Evolutionary conservation across 176 grass and related monocot genomes (phyloP), one percentile per base, ranked within the genome.

Genomic region (Avena atlantica): DNA sequence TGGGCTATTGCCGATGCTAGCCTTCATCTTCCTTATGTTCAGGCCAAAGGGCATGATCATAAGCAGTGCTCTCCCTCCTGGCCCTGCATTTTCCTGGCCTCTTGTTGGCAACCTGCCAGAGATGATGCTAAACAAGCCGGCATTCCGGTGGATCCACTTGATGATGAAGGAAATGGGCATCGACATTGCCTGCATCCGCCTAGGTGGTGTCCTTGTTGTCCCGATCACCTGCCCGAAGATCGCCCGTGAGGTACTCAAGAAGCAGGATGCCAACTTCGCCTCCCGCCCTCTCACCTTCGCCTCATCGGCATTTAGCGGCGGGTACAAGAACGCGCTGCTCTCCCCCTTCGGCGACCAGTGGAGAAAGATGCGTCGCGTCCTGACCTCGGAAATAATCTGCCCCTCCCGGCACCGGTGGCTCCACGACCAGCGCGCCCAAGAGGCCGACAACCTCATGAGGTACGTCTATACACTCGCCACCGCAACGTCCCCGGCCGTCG

Each of bases 281-380:
- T 85, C 84, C 9, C 60, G 81, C 37, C 91, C 87, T 5, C 75
- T 86, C 12, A 81, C 76, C 31, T 59, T 89, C 48, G 87, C 91
- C 11, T 48, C 87, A 11, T 23, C 63, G 31, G 36, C 37, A 40
- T 40, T 40, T 40, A 40, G 37, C 5, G 37, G 37, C 37, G 37
- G 37, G 37, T 40, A 40, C 37, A 40, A 40, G 37, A 40, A 40
- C 37, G 37, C 37, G 5, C 4, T 40, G 37, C 37, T 40, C 37
- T 66, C 79, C 0, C 84, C 87, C 2, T 71, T n/a, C 76, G 87
- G 87, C 5, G 75, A 81, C 59, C 87, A 85, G 34, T 92, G 87
- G 91, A 87, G 70, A 68, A 92, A 92, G 81, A 89, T 92, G 91
- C 85, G 84, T 8, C 82, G 84, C 13, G 68, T 92, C 6, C 25